Percentiles rank a stretch among this genome's conserved stretches.
These are phyloP conservation scores for Phytophthora multivora DNA, from an alignment of 352 stramenopile species.

Conservation along the genomic window DNA sequence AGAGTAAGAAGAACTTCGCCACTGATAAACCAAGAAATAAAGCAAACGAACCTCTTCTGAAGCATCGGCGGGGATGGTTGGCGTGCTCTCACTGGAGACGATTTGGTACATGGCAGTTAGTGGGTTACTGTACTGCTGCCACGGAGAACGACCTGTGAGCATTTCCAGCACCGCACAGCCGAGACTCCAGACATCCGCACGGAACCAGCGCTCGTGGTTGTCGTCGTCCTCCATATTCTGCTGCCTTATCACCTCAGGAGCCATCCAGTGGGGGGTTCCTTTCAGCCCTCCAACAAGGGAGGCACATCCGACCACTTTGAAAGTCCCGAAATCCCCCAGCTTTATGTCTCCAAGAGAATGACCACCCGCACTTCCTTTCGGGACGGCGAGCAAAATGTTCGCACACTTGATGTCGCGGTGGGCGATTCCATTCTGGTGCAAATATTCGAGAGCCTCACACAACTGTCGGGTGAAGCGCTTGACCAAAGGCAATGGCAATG, in stretches of 20 bases:
- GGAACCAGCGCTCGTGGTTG: constrained; percentile 75
- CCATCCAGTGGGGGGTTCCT: constrained; percentile 93
- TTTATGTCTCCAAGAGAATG: constrained; percentile 49
- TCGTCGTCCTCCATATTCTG: constrained; percentile 15
- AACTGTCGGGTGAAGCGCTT: constrained; percentile 85
- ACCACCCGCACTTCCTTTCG: neutral
- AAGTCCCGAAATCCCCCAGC: constrained; percentile 78
- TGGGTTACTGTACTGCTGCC: constrained; percentile 88
- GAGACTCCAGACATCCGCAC: constrained; percentile 93
- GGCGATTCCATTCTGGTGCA: constrained; percentile 88
- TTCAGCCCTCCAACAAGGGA: constrained; percentile 84
- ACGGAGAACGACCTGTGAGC: constrained; percentile 91
- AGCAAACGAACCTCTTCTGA: constrained; percentile 52
- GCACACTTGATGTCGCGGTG: constrained; percentile 91
- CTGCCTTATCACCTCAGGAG: constrained; percentile 83
- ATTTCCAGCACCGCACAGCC: constrained; percentile 94
- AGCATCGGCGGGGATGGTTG: constrained; percentile 58
- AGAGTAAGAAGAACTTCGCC: neutral
- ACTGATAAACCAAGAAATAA: neutral
- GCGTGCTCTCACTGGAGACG: constrained; percentile 68
- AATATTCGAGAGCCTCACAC: constrained; percentile 79
- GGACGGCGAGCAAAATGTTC: constrained; percentile 70
- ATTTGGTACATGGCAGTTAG: constrained; percentile 93
- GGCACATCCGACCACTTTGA: constrained; percentile 70
- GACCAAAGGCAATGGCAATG: constrained; percentile 43